Conservation (phyloP, 192 early-diverging fungal species). For the Rhizophagus clarus region DNA sequence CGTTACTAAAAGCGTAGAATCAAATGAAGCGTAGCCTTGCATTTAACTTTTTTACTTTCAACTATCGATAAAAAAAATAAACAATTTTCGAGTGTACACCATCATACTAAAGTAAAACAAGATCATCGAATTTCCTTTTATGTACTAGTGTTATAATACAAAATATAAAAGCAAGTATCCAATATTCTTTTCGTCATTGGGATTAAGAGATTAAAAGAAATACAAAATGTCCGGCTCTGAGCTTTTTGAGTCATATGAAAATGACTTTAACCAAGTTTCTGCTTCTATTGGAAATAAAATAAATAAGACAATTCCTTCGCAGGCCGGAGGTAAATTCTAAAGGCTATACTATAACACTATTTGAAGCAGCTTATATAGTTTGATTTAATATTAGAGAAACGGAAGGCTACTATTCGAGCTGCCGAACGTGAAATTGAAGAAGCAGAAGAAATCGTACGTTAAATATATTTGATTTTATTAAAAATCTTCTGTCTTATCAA, state of each 20-base stretch:
- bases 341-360: neutral
- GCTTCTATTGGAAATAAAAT: slow-evolving; percentile 61
- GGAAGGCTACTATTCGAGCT: slow-evolving; percentile 75
- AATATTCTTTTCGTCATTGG: too few relatives aligned
- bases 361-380: neutral
- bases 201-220: too few relatives aligned
- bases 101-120: too few relatives aligned
- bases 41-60: too few relatives aligned
- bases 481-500: neutral
- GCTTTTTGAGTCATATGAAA: slow-evolving; percentile 86
- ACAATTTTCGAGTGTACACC: too few relatives aligned
- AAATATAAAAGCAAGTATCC: too few relatives aligned
- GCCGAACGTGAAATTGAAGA: slow-evolving; percentile 87
- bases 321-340: slow-evolving; percentile 17
- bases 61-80: too few relatives aligned
- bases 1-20: neutral
- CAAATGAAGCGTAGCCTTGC: neutral
- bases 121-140: too few relatives aligned
- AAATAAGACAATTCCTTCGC: slow-evolving; percentile 35
- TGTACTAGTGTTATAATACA: too few relatives aligned
- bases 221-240: slow-evolving; percentile 55
- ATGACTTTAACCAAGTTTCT: slow-evolving; percentile 70
- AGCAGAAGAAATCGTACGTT: slow-evolving; percentile 82
- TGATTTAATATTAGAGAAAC: slow-evolving; percentile 56
- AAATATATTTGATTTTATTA: neutral